phyloP scores from a whole-genome alignment of 495 filamentous ascomycete species.

The Paragyromitra xinjiangensis region DNA sequence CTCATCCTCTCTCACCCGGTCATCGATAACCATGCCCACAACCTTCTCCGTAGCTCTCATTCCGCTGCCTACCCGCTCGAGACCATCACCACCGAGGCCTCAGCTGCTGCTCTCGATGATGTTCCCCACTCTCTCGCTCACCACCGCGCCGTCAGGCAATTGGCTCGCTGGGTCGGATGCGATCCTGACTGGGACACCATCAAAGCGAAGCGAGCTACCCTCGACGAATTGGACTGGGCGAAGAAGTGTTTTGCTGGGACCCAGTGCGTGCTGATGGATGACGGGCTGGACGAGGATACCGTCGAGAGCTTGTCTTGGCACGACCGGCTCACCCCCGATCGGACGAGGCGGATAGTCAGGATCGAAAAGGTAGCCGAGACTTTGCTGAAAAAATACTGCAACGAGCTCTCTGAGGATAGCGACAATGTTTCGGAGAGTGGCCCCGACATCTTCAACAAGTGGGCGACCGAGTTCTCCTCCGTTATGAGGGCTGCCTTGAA shows the following conservation, averaged over 20 bases:
- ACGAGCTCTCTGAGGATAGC: constrained; percentile 42
- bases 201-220: constrained; percentile 57
- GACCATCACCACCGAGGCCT: constrained; percentile 78
- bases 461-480: constrained; percentile 62
- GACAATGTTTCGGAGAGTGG: constrained; percentile 58
- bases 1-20: constrained; percentile 74
- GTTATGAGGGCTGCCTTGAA: constrained; percentile 65
- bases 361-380: constrained; percentile 80
- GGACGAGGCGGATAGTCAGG: constrained; percentile 80
- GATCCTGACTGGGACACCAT: constrained; percentile 70
- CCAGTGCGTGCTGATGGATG: constrained; percentile 81
- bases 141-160: constrained; percentile 73
- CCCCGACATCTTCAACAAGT: constrained; percentile 57
- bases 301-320: constrained; percentile 73
- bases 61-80: constrained; percentile 59
- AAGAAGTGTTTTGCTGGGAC: constrained; percentile 75
- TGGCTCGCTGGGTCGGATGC: constrained; percentile 70
- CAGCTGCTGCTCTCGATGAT: constrained; percentile 71
- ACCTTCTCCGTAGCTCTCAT: constrained; percentile 65
- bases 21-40: constrained; percentile 91
- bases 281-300: constrained; percentile 69
- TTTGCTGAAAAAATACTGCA: constrained; percentile 56
- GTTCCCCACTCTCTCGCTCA: constrained; percentile 70
- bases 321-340: constrained; percentile 68
- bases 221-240: constrained; percentile 66